Base-by-base conservation (phyloP, 257 asterid genomes). In the Scutellaria minor region DNA sequence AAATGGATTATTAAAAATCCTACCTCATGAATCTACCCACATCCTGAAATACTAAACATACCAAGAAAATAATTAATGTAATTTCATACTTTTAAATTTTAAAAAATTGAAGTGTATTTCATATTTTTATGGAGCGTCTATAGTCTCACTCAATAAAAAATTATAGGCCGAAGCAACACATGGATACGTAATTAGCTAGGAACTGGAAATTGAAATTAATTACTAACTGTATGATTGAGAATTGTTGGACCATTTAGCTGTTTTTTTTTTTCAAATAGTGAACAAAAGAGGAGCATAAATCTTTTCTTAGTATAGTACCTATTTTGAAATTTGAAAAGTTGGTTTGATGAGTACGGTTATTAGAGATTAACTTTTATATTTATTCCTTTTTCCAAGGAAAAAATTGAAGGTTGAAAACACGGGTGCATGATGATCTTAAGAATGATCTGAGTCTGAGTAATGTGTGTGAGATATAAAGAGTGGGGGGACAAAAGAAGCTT, bases 401-500 rank as follows among this genome's bases (percentile, higher is more conserved):
- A 27, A 50, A 10, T 6, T 9, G 27, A 47, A 65, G 58, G 1
- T 50, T 12, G 2, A 39, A 0, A 14, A n/a, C 58, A 50, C 46
- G 50, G 37, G 61, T 50, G 72, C 72, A 47, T 65, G 45, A 5
- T 3, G 37, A 42, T 46, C 51, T 40, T 54, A 54, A 54, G 60
- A 22, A 9, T 54, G 61, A 54, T 18, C 61, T 57, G 6, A n/a
- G 55, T 20, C 61, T 57, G 6, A n/a, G 55, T 20, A 6, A 54
- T 13, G 53, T 15, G 68, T 9, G 59, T 47, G 64, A 40, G 44
- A 50, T 31, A 54, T 44, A 37, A 14, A 71, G 15, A 41, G 41
- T 37, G 62, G 41, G 67, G 71, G 71, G 74, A 52, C 73, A 74
- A 74, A 74, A 78, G 85, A 78, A 81, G 81, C 76, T 81, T 81